Base-by-base conservation (phyloP, 495 filamentous ascomycete species). In the Apiosordaria backusii region DNA sequence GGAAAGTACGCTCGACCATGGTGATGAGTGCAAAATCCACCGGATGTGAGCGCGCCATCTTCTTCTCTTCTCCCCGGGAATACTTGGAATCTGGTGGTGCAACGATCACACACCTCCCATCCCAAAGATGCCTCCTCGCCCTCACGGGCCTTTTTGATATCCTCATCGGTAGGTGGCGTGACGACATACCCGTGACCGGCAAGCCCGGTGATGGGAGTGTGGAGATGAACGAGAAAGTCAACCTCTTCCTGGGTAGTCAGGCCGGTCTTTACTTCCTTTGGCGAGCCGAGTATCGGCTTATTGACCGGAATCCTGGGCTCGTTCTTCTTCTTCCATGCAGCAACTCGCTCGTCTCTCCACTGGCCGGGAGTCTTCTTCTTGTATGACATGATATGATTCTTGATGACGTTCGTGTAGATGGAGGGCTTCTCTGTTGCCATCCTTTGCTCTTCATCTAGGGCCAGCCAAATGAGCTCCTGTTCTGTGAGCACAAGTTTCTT, bases 41-140 rank as follows among this genome's bases (percentile, higher is more conserved):
- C 89, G 4, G 85, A 87, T 0, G 94, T 84, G 50, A 97, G 81
- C 1, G 87, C 84, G 1, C 94, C 95, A 70, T 98, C 95, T 63
- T 85, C 85, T 61, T 86, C 84, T 58, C 92, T 84, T 40, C 95
- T 89, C 18, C 92, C 92, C 6, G 93, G 92, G 70, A 96, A 98
- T 18, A 96, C 92, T 75, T 97, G 92, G 72, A 99, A 98, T 26
- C 93, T 87, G 22, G 84, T 85, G 23, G 78, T 82, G 76, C 95
- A 99, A 16, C 95, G 89, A 72, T 97, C 94, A 71, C 95, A 99
- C 18, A 83, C 77, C 77, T 98, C 96, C 82, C 87, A 97, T 53
- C 90, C 90, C 50, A 86, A 82, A 13, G 88, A 84, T 6, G 86
- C 82, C 52, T 85, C 77, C 2, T 92, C 80, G 0, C 88, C 92